phyloP scores from a whole-genome alignment of 345 rosid genomes.

The Cardiospermum halicacabum region DNA sequence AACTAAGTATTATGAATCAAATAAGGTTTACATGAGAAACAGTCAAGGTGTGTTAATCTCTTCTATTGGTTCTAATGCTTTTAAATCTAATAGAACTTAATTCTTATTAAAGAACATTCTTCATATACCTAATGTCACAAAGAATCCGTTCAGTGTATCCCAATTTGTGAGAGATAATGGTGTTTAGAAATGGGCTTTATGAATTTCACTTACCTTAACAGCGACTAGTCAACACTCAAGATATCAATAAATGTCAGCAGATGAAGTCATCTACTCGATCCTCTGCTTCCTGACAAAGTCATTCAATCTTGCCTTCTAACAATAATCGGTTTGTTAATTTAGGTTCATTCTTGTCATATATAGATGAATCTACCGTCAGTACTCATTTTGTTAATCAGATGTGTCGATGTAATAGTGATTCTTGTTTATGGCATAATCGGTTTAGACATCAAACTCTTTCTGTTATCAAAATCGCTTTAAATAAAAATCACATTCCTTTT shows the following conservation, averaged over 20 bases:
- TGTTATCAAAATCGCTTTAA: not conserved
- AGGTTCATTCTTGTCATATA: not conserved
- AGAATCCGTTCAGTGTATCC: not conserved
- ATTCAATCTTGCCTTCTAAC: not conserved
- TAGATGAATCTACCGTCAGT: not conserved
- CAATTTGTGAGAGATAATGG: not conserved
- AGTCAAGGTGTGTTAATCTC: not conserved
- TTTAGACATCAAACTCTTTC: not conserved
- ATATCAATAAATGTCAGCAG: not conserved
- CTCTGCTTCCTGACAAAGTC: not conserved
- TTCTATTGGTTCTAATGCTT: not conserved
- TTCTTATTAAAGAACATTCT: not conserved
- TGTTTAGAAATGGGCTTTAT: not conserved
- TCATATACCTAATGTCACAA: not conserved
- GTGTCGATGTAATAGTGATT: too few relatives aligned
- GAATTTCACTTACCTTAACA: not conserved
- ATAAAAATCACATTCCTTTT: too few relatives aligned
- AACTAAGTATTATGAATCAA: not conserved
- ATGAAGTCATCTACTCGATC: not conserved
- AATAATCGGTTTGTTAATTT: too few relatives aligned
- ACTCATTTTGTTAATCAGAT: too few relatives aligned
- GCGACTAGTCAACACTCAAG: too few relatives aligned
- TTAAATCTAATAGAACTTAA: not conserved
- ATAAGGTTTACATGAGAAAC: not conserved
- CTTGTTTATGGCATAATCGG: not conserved